Conservation (phyloP, 2,329 filamentous ascomycete species). For the Cladosporium cucumerinum region DNA sequence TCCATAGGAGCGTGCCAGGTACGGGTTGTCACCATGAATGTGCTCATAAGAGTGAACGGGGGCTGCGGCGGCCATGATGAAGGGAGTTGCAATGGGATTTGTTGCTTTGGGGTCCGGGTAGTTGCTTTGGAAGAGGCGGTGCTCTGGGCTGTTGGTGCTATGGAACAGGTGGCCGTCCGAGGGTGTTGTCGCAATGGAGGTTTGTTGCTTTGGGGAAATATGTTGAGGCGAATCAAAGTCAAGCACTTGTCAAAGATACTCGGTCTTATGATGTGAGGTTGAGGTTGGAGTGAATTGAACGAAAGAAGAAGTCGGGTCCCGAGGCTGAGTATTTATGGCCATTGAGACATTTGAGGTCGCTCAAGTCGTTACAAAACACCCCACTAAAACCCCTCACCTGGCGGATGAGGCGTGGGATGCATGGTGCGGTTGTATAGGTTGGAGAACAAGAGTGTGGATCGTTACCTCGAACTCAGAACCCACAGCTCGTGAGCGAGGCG, state of each 20-base stretch:
- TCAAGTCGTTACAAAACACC: slow-evolving; percentile 4
- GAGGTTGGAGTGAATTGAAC: neutral
- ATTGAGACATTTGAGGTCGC: neutral
- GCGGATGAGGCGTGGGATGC: slow-evolving; percentile 6
- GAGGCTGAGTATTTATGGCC: slow-evolving; percentile 9
- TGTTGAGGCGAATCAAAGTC: slow-evolving; percentile 6
- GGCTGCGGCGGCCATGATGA: slow-evolving; percentile 9
- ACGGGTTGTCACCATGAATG: slow-evolving; percentile 17
- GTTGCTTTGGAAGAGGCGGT: slow-evolving; percentile 14
- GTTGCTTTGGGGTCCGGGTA: slow-evolving; percentile 13
- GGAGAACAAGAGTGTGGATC: slow-evolving; percentile 10
- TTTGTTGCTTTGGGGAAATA: slow-evolving; percentile 2
- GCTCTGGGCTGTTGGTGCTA: slow-evolving; percentile 16
- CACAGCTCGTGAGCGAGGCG: slow-evolving; percentile 8
- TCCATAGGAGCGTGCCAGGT: slow-evolving; percentile 12
- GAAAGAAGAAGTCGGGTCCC: slow-evolving; percentile 4
- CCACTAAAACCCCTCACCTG: slow-evolving; percentile 14
- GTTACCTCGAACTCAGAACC: slow-evolving; percentile 8
- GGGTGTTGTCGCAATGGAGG: neutral
- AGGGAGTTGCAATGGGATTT: slow-evolving; percentile 13
- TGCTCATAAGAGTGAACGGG: slow-evolving; percentile 11
- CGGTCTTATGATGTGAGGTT: neutral
- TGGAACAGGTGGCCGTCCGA: neutral
- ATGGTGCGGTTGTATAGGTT: slow-evolving; percentile 1
- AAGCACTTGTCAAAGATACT: slow-evolving; percentile 13